These are phyloP conservation scores for Phytophthora hibernalis DNA, from an alignment of 352 stramenopile species.

Conservation along the genomic window DNA sequence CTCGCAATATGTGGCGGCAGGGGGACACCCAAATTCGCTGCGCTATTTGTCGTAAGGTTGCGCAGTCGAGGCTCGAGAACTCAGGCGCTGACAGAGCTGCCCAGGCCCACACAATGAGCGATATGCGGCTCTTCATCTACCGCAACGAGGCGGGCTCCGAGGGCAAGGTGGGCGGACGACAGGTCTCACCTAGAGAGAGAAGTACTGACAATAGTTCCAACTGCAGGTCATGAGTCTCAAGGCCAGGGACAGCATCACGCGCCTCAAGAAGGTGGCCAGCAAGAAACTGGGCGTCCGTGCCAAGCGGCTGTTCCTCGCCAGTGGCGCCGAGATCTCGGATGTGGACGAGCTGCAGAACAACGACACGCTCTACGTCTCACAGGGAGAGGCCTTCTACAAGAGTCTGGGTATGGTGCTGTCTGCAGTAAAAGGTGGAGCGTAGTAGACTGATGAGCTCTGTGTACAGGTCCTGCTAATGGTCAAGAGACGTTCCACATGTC, in stretches of 20 bases:
- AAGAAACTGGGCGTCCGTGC: constrained; percentile 87
- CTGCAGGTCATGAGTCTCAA: constrained; percentile 86
- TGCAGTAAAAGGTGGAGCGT: not conserved
- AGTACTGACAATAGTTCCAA: constrained; percentile 1
- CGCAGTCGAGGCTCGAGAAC: constrained; percentile 27
- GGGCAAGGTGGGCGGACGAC: constrained; percentile 59
- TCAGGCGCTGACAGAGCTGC: constrained; percentile 1
- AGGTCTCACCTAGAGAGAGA: not conserved
- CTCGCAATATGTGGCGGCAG: constrained; percentile 3
- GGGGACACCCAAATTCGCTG: constrained; percentile 16
- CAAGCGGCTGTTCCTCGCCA: constrained; percentile 83
- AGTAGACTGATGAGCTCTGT: not conserved
- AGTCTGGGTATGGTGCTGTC: constrained; percentile 43
- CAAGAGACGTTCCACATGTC: constrained; percentile 90
- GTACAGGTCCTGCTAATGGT: constrained; percentile 55
- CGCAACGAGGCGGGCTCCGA: constrained; percentile 86
- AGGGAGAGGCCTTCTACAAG: constrained; percentile 89
- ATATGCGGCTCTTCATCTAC: constrained; percentile 90
- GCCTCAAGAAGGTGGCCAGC: constrained; percentile 84
- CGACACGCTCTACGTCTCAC: constrained; percentile 88
- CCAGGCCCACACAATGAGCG: constrained; percentile 52
- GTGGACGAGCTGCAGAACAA: constrained; percentile 91
- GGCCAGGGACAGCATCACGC: constrained; percentile 67
- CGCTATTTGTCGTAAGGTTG: constrained; percentile 42
- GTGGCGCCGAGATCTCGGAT: constrained; percentile 83